phyloP scores from a whole-genome alignment of 306 rosid species.

The Dalbergia cochinchinensis region DNA sequence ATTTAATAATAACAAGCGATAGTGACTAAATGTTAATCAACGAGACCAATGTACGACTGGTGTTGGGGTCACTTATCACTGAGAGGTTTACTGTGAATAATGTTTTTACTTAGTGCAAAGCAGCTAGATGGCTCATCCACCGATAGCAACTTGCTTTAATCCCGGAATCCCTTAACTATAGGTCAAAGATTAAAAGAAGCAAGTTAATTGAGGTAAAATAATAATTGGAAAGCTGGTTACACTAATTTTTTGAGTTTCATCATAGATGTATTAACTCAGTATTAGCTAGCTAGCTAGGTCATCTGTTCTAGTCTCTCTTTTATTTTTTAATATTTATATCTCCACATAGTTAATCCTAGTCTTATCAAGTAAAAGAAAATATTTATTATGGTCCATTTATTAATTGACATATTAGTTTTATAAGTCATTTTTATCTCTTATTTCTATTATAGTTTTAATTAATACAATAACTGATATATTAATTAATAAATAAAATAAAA shows the following conservation, averaged over 20 bases:
- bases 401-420: no score
- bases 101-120: constrained; percentile 33
- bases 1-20: constrained; percentile 25
- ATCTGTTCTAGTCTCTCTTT: background rate
- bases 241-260: background rate
- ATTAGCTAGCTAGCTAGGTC: background rate
- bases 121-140: background rate
- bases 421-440: no score
- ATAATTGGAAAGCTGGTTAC: constrained; percentile 10
- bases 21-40: constrained; percentile 37
- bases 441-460: no score
- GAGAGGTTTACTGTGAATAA: constrained; percentile 36
- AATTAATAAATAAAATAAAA: no score
- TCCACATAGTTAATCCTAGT: background rate
- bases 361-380: background rate
- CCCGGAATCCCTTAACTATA: constrained; percentile 10
- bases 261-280: background rate
- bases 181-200: constrained; percentile 35
- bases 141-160: constrained; percentile 23
- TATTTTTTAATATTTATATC: background rate
- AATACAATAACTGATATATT: no score
- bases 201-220: background rate
- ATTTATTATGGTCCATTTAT: no score
- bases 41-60: constrained; percentile 20
- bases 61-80: background rate